phyloP scores from a whole-genome alignment of 2,329 filamentous ascomycete species.

The Phaeophleospora eucalypticola region DNA sequence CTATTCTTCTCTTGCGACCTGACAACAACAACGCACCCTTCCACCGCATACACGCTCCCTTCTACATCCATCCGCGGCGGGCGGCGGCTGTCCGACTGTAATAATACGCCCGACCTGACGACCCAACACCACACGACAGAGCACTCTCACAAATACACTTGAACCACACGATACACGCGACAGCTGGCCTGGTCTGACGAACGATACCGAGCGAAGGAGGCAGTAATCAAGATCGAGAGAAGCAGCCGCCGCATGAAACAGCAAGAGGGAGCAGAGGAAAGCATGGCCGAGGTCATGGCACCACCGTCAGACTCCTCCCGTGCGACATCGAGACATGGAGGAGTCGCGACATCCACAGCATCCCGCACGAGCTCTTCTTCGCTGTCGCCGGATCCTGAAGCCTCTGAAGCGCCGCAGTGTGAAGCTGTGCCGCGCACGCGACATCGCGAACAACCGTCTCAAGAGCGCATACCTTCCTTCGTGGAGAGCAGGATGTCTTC shows the following conservation, averaged over 20 bases:
- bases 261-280: not conserved
- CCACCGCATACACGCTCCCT: not conserved
- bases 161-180: not conserved
- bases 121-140: no score
- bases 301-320: conserved; percentile 1
- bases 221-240: not conserved
- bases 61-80: not conserved
- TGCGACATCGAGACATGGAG: not conserved
- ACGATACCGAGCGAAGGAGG: not conserved
- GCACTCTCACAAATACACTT: no score
- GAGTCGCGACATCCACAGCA: not conserved
- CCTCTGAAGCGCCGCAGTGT: not conserved
- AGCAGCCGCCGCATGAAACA: no score
- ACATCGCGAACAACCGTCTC: conserved; percentile 1
- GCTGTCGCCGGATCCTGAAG: conserved; percentile 6
- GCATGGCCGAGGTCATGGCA: conserved; percentile 3
- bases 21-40: not conserved
- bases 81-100: not conserved
- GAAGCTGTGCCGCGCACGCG: not conserved
- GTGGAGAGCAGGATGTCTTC: conserved; percentile 79
- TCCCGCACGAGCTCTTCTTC: conserved; percentile 1
- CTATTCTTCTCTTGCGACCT: no score
- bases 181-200: not conserved
- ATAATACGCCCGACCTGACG: not conserved
- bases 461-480: conserved; percentile 5